Evolutionary conservation across 2,329 filamentous ascomycete genomes (phyloP).

Genomic region (Fusarium buharicum): DNA sequence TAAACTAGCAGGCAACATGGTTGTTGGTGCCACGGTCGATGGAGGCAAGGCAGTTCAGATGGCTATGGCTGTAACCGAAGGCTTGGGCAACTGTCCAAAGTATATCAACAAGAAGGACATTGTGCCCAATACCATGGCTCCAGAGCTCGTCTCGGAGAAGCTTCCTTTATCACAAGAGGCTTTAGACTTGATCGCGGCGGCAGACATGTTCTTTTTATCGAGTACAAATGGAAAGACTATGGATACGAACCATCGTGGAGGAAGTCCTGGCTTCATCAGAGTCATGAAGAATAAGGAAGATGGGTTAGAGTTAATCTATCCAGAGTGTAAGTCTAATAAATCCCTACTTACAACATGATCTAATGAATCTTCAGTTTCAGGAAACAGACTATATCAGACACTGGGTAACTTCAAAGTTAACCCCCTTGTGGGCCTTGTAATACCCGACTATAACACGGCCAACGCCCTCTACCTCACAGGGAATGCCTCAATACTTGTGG

Average conservation of each 20-base stretch:
- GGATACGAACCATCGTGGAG: slow-evolving; percentile 87
- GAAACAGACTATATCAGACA: slow-evolving; percentile 85
- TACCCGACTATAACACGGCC: slow-evolving; percentile 79
- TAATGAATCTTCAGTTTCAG: slow-evolving; percentile 63
- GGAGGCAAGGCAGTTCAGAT: slow-evolving; percentile 60
- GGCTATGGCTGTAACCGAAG: slow-evolving; percentile 75
- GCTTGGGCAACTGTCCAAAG: slow-evolving; percentile 86
- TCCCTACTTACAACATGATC: neutral
- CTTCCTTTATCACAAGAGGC: slow-evolving; percentile 63
- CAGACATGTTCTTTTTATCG: slow-evolving; percentile 83
- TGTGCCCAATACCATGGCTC: slow-evolving; percentile 55
- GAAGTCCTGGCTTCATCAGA: slow-evolving; percentile 77
- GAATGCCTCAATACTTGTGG: slow-evolving; percentile 71
- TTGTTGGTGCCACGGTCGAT: slow-evolving; percentile 67
- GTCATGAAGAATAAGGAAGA: slow-evolving; percentile 66
- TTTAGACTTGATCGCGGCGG: slow-evolving; percentile 66
- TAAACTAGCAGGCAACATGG: slow-evolving; percentile 77
- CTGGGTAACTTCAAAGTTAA: slow-evolving; percentile 79
- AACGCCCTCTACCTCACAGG: slow-evolving; percentile 81
- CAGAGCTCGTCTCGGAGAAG: slow-evolving; percentile 59
- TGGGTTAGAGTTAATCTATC: slow-evolving; percentile 71
- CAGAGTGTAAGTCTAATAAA: slow-evolving; percentile 67
- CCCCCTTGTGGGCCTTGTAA: slow-evolving; percentile 73
- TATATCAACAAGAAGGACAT: slow-evolving; percentile 82
- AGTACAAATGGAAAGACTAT: slow-evolving; percentile 74